phyloP scores from a whole-genome alignment of 345 rosid genomes.

The Syzygium jambos region DNA sequence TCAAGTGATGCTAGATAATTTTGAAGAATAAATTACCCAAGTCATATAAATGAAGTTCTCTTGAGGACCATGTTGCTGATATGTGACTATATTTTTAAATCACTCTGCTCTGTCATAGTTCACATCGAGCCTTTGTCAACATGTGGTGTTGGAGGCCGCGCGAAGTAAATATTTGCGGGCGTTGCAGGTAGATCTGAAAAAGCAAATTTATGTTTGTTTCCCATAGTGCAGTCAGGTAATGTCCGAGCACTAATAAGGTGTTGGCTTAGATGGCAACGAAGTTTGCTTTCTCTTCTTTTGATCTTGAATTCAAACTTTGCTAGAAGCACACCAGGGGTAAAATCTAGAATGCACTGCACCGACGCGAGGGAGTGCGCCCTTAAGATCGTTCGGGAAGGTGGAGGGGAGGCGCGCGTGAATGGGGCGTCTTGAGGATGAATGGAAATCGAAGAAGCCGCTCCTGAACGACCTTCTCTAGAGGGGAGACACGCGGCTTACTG shows the following conservation, averaged over 20 bases:
- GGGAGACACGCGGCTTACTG: no score
- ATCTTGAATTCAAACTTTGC: neutral
- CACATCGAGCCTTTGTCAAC: neutral
- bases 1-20: neutral
- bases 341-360: neutral
- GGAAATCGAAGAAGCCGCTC: no score
- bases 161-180: fast-evolving
- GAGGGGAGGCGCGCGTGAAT: neutral
- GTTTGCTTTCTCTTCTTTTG: neutral
- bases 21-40: neutral
- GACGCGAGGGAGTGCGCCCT: neutral
- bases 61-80: neutral
- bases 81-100: neutral
- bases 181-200: neutral
- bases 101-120: neutral
- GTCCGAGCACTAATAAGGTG: neutral
- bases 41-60: neutral
- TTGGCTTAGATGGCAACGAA: neutral
- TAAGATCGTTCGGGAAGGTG: neutral
- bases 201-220: neutral
- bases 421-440: no score
- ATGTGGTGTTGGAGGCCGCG: neutral
- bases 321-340: neutral
- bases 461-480: no score
- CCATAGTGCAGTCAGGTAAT: neutral